Evolutionary conservation across 2,329 filamentous ascomycete species (phyloP).

Genomic region (Fusarium nelsonii): DNA sequence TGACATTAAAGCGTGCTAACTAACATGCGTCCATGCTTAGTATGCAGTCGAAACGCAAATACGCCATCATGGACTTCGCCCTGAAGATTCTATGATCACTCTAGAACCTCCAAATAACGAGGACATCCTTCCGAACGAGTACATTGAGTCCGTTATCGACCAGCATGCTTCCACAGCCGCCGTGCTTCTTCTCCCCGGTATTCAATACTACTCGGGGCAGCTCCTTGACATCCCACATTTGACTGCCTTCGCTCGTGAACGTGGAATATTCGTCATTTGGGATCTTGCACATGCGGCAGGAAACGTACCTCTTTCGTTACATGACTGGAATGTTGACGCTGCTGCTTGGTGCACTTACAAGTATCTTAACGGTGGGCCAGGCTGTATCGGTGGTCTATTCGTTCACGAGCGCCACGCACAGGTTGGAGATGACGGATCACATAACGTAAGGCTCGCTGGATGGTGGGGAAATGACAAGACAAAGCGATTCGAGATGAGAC

Average conservation of each 20-base stretch:
- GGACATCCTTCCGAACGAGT: conserved; percentile 72
- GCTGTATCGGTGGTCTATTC: conserved; percentile 80
- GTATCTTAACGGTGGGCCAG: conserved; percentile 85
- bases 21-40: conserved; percentile 53
- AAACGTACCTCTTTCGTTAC: conserved; percentile 79
- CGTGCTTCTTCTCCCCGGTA: conserved; percentile 80
- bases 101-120: conserved; percentile 67
- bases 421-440: conserved; percentile 61
- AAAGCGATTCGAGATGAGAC: conserved; percentile 81
- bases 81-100: conserved; percentile 74
- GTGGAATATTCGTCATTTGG: conserved; percentile 80
- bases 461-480: conserved; percentile 86
- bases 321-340: conserved; percentile 89
- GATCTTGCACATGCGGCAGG: conserved; percentile 85
- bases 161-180: conserved; percentile 76
- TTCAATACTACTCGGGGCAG: conserved; percentile 90
- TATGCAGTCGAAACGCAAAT: conserved; percentile 86
- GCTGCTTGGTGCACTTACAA: conserved; percentile 92
- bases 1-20: neutral
- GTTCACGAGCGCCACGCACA: conserved; percentile 78
- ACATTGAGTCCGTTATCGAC: conserved; percentile 79
- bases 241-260: conserved; percentile 77
- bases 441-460: conserved; percentile 74
- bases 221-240: conserved; percentile 82
- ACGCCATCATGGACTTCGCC: conserved; percentile 72